Percentiles rank a stretch among this genome's conserved stretches.
Evolutionary conservation across 2,329 filamentous ascomycete genomes (phyloP).

Genomic region (Trichoderma sp.): DNA sequence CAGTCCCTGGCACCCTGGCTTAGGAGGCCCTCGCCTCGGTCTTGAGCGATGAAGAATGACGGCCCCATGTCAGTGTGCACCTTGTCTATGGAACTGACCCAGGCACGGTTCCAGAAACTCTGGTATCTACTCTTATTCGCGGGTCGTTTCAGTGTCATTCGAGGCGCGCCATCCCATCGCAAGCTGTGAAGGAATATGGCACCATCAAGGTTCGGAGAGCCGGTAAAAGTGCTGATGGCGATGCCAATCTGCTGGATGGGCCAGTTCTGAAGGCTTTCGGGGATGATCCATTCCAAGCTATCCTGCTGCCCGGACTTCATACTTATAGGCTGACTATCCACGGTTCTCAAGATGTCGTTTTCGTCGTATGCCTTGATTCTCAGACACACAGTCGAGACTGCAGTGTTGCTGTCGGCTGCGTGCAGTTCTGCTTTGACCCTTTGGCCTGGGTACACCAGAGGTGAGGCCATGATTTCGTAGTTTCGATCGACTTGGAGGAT

Average conservation of each 20-base stretch:
- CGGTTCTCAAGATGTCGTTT: background rate
- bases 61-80: background rate
- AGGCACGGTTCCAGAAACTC: constrained; percentile 19
- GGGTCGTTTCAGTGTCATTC: constrained; percentile 13
- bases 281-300: background rate
- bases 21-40: constrained; percentile 31
- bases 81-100: constrained; percentile 9
- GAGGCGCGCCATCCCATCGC: constrained; percentile 15
- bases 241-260: background rate
- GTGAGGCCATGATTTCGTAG: constrained; percentile 23
- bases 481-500: constrained; percentile 32
- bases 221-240: background rate
- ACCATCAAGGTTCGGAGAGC: background rate
- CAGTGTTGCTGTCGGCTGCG: background rate
- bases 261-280: background rate
- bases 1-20: constrained; percentile 38
- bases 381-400: background rate
- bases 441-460: constrained; percentile 21
- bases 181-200: constrained; percentile 19
- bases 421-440: background rate
- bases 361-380: constrained; percentile 3
- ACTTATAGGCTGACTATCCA: background rate
- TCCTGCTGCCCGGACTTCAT: background rate
- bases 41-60: constrained; percentile 11
- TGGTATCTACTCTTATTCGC: background rate